Conservation (phyloP, 805 yeast species). For the Schizosaccharomyces lindneri region DNA sequence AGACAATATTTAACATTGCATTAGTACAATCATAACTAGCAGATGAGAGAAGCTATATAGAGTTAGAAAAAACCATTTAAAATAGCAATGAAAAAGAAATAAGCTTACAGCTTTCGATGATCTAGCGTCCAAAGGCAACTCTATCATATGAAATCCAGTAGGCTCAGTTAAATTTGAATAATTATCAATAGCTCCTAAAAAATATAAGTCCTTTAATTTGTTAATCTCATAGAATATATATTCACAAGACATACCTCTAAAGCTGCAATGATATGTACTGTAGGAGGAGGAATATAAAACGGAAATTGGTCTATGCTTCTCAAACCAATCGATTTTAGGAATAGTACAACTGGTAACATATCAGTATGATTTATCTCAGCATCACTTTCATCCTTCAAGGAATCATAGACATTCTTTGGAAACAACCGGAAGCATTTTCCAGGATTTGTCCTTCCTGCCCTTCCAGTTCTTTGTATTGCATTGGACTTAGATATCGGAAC, state of each 20-base stretch:
- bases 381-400: conserved; percentile 32
- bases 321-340: conserved; percentile 41
- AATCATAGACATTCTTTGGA: conserved; percentile 20
- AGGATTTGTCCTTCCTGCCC: conserved; percentile 64
- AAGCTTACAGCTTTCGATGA: conserved; percentile 26
- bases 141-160: conserved; percentile 38
- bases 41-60: conserved; percentile 19
- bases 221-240: not conserved
- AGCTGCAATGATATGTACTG: conserved; percentile 38
- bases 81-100: not conserved
- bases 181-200: conserved; percentile 48
- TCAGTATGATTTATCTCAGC: conserved; percentile 69
- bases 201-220: conserved; percentile 32
- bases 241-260: conserved; percentile 15
- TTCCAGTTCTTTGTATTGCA: conserved; percentile 56
- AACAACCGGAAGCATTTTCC: conserved; percentile 47
- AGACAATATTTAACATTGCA: conserved; percentile 37
- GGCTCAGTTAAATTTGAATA: conserved; percentile 33
- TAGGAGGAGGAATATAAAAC: conserved; percentile 54
- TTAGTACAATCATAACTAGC: conserved; percentile 33
- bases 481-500: conserved; percentile 57
- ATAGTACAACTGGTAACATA: conserved; percentile 36
- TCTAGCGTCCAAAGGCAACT: conserved; percentile 50
- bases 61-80: no score
- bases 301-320: conserved; percentile 37